Evolutionary conservation across 495 filamentous ascomycete genomes (phyloP).

Genomic region (Symbiotaphrina buchneri): DNA sequence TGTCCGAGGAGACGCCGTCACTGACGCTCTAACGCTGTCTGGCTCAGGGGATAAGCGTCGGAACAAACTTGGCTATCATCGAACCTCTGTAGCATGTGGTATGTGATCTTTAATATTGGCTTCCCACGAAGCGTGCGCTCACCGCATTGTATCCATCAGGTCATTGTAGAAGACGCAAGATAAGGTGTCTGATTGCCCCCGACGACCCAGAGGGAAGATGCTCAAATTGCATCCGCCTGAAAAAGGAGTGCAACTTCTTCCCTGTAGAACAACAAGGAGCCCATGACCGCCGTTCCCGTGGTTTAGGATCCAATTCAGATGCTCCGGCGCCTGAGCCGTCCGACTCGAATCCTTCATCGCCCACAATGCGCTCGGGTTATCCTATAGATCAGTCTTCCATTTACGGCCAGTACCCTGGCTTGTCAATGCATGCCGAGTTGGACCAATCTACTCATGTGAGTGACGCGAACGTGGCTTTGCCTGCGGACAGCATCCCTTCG

Average conservation of each 20-base stretch:
- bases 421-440: too few relatives aligned
- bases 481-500: too few relatives aligned
- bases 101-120: conserved; percentile 19
- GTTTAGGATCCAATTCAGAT: too few relatives aligned
- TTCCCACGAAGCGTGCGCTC: conserved; percentile 2
- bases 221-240: conserved; percentile 86
- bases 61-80: conserved; percentile 93
- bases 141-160: conserved; percentile 28
- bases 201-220: conserved; percentile 71
- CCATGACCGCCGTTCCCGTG: too few relatives aligned
- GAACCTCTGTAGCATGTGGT: conserved; percentile 95
- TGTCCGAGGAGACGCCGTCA: conserved; percentile 27
- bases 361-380: too few relatives aligned
- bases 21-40: conserved; percentile 18
- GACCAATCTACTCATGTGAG: too few relatives aligned
- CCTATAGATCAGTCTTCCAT: too few relatives aligned
- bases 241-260: conserved; percentile 89
- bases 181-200: conserved; percentile 63
- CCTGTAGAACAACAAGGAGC: conserved; percentile 85
- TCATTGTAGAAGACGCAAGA: conserved; percentile 88
- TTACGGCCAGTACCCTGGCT: too few relatives aligned
- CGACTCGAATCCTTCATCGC: too few relatives aligned
- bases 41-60: conserved; percentile 58
- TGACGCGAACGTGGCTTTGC: too few relatives aligned
- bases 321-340: too few relatives aligned